Base-by-base conservation (phyloP, 2,329 filamentous ascomycete genomes). In the Xylariaceae sp. region DNA sequence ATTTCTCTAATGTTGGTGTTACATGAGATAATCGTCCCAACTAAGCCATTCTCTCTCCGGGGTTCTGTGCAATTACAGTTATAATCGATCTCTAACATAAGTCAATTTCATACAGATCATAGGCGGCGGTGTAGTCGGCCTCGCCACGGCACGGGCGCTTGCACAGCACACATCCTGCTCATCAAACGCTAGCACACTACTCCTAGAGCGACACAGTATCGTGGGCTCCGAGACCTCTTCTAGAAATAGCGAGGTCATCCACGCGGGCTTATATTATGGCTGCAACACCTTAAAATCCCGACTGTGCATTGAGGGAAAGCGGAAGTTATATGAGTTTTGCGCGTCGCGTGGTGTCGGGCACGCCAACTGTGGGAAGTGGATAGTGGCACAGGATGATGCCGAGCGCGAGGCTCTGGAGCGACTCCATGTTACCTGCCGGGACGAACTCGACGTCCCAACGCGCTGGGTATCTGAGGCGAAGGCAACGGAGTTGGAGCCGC, bases 191-290 rank as follows among this genome's bases (percentile, higher is more conserved):
- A 83, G 82, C 2, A 93, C 89, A 0, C 78, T 96, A 12, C 76
- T 96, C 48, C 83, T 97, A 1, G 92, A 97, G 71, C 84, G 88
- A 22, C 89, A 96, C 75, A 71, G 77, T 18, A 77, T 80, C 46
- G 78, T 89, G 22, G 92, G 92, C 45, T 93, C 84, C 28, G 92
- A 97, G 74, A 96, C 91, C 0, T 92, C 88, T 57, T 89, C 88
- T 59, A 86, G 92, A 60, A 97, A 96, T 75, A 93, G 88, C 66
- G 92, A 97, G 80, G 93, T 97, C 50, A 95, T 99, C 62, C 94
- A 99, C 69, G 94, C 90, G 1, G 94, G 94, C 13, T 80, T 97
- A 58, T 97, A 97, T 79, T 97, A 97, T 71, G 89, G 88, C 14
- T 68, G 77, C 6, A 71, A 74, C 39, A 87, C 85, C 1, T 82